Evolutionary conservation across 345 rosid species (phyloP), one percentile per base, ranked within the genome.

Genomic region (Erysimum cheiranthoides): DNA sequence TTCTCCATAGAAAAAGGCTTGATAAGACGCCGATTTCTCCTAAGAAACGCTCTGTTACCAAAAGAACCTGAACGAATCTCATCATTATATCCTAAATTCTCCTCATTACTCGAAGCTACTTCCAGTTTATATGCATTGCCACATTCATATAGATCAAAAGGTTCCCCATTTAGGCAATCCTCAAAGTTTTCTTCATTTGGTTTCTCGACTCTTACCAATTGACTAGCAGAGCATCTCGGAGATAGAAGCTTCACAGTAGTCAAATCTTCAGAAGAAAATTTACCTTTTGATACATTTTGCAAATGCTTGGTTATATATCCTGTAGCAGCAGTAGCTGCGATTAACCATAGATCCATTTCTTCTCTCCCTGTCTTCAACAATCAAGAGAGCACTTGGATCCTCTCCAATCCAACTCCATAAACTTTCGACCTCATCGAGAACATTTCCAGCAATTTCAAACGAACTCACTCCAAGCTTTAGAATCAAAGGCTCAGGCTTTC

Each of bases 301-400:
- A 85, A 78, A 72, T 84, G 79, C 75, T 85, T 91, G 25, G 89
- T 78, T 69, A 89, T 28, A 66, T 82, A 88, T 68, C 92, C 93
- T 18, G 90, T 89, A 36, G 92, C 92, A 28, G 96, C 93, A 1
- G 90, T 89, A 5, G 87, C 97, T 61, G 82, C 91, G 65, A 89
- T 78, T 64, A 85, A 76, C 97, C 89, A 91, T n/a, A 80, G 71
- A 73, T 88, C 98, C 98, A 91, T 93, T 51, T 76, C 60, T 8
- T 18, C 76, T 56, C 27, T 66, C 49, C 39, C 3, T 31, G 4
- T 21, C 47, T 42, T 28, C 61, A 54, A 43, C 16, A 75, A 68
- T 68, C 63, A 67, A 18, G 54, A 68, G 12, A 31, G 1, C 10
- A 50, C 45, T 40, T 12, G 53, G 17, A 59, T 30, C 31, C 17